Conservation (phyloP, 371 early-diverging fungal species). For the Syncephalastrum contaminatum region DNA sequence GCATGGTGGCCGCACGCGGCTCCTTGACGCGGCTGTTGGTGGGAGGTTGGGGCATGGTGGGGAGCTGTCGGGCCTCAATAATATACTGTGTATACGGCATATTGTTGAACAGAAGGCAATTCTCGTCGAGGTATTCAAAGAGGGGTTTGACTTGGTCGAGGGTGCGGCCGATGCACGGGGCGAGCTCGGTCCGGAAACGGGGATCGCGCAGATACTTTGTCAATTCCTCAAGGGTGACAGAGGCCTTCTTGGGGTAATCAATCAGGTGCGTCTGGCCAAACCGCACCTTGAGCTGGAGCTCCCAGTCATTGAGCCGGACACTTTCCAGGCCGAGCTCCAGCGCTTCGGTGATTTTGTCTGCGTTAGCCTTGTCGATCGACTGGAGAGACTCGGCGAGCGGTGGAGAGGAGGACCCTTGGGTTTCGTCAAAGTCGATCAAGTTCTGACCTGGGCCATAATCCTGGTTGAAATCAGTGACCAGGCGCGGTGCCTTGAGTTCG, state of each 20-base stretch:
- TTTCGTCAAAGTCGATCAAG: constrained; percentile 27
- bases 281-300: constrained; percentile 40
- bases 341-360: constrained; percentile 8
- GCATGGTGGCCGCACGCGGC: background rate
- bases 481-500: no score
- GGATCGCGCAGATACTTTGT: constrained; percentile 16
- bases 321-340: constrained; percentile 36
- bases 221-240: constrained; percentile 6
- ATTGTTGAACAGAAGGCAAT: constrained; percentile 13
- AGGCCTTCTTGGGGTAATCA: constrained; percentile 6
- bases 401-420: background rate
- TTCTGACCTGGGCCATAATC: no score
- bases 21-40: background rate
- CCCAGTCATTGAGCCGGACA: constrained; percentile 38
- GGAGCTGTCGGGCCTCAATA: constrained; percentile 21
- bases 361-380: constrained; percentile 24
- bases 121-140: constrained; percentile 16
- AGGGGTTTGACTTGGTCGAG: constrained; percentile 15
- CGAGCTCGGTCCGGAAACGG: constrained; percentile 15
- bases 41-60: constrained; percentile 5
- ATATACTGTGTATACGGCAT: constrained; percentile 20
- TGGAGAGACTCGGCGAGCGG: constrained; percentile 13
- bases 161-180: constrained; percentile 22
- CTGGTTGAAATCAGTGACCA: no score
- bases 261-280: constrained; percentile 33